These are phyloP conservation scores for Wickerhamia fluorescens DNA, from an alignment of 805 yeast species.

Conservation along the genomic window DNA sequence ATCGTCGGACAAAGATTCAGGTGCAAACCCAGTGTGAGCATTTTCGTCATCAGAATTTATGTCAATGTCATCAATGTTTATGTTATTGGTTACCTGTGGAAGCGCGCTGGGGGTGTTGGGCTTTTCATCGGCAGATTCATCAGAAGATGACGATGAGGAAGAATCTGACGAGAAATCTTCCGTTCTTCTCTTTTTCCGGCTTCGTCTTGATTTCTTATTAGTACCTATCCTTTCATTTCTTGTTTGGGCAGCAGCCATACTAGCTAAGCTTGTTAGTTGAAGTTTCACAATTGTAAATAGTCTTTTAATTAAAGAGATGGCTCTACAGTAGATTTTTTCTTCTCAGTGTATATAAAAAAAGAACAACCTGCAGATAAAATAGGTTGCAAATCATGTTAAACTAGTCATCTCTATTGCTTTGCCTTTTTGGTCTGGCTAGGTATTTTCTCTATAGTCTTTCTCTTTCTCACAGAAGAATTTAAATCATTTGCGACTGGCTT, in stretches of 20 bases:
- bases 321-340: background rate
- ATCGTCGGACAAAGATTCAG: slow-evolving; percentile 13
- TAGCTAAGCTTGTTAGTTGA: no score
- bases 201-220: slow-evolving; percentile 35
- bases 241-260: slow-evolving; percentile 6
- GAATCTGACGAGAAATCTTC: slow-evolving; percentile 59
- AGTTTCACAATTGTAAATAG: no score
- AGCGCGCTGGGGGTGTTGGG: slow-evolving; percentile 5
- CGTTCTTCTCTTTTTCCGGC: slow-evolving; percentile 78
- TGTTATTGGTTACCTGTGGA: slow-evolving; percentile 9
- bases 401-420: slow-evolving; percentile 1
- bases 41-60: slow-evolving; percentile 21
- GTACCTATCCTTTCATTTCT: slow-evolving; percentile 6
- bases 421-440: slow-evolving; percentile 1
- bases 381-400: no score
- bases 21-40: slow-evolving; percentile 6
- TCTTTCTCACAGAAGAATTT: slow-evolving; percentile 47
- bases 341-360: background rate
- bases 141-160: slow-evolving; percentile 38
- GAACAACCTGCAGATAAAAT: no score
- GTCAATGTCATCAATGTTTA: slow-evolving; percentile 25
- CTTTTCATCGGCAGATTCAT: slow-evolving; percentile 8
- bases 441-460: slow-evolving; percentile 6
- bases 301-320: slow-evolving; percentile 1
- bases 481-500: slow-evolving; percentile 9